Percentiles rank a stretch among this genome's conserved stretches.
Conservation (phyloP, 2,329 filamentous ascomycete genomes). For the Microcera coccophila region DNA sequence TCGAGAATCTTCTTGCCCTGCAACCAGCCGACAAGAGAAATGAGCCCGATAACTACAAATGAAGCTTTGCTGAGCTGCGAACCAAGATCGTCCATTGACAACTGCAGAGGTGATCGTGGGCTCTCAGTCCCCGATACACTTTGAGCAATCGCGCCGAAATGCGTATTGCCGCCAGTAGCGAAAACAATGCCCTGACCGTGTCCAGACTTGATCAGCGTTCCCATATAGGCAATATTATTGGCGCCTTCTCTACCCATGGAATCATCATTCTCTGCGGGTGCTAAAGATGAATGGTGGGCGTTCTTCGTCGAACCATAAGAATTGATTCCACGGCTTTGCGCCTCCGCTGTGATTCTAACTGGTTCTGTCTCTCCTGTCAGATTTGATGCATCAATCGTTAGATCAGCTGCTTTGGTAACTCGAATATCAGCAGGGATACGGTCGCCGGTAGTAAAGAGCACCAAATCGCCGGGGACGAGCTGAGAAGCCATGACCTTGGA, state of each 20-base stretch:
- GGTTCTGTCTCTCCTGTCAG: conserved; percentile 95
- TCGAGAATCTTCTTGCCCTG: conserved; percentile 87
- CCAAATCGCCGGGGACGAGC: conserved; percentile 86
- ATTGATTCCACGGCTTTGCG: conserved; percentile 35
- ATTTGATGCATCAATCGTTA: conserved; percentile 95
- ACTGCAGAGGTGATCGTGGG: conserved; percentile 85
- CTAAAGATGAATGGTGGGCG: conserved; percentile 44
- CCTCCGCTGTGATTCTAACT: conserved; percentile 70
- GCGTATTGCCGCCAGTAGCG: conserved; percentile 86
- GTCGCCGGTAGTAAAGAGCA: conserved; percentile 92
- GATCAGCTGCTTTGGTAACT: conserved; percentile 82
- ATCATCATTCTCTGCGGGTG: conserved; percentile 53
- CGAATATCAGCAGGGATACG: conserved; percentile 94
- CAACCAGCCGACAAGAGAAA: conserved; percentile 84
- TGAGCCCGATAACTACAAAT: conserved; percentile 88
- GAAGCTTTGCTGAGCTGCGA: conserved; percentile 96
- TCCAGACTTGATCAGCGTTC: conserved; percentile 89
- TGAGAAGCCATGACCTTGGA: conserved; percentile 82
- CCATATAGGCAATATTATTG: conserved; percentile 97
- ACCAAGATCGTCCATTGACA: conserved; percentile 96
- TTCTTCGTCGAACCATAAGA: conserved; percentile 28
- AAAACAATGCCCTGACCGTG: conserved; percentile 97
- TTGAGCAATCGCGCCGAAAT: conserved; percentile 93
- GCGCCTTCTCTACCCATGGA: conserved; percentile 59
- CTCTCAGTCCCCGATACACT: conserved; percentile 94